These are phyloP conservation scores for Pythium diclinum DNA, from an alignment of 352 stramenopile species.

Conservation along the genomic window DNA sequence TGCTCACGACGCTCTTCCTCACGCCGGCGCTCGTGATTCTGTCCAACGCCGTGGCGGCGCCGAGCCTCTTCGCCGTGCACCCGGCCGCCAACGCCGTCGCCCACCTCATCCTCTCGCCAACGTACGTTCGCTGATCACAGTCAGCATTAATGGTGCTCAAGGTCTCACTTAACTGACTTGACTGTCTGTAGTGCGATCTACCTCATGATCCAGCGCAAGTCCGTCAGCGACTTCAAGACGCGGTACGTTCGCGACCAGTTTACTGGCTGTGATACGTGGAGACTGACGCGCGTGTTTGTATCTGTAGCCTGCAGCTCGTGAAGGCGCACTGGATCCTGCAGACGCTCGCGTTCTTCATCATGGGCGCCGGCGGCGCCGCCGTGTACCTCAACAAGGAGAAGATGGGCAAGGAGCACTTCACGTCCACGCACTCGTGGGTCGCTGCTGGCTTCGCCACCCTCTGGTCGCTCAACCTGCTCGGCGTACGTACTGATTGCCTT, in stretches of 20 bases:
- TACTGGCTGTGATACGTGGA: no score
- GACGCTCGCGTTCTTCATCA: constrained; percentile 42
- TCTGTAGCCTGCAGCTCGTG: constrained; percentile 11
- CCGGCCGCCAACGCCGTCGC: constrained; percentile 58
- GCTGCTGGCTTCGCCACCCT: constrained; percentile 40
- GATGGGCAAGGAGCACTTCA: constrained; percentile 60
- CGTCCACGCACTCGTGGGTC: constrained; percentile 73
- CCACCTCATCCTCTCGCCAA: constrained; percentile 57
- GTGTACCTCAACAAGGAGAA: constrained; percentile 62
- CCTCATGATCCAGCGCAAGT: constrained; percentile 58
- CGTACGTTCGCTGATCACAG: constrained; percentile 26
- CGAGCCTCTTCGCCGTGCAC: constrained; percentile 58
- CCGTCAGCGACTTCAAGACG: constrained; percentile 37
- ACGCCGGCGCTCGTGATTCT: constrained; percentile 50
- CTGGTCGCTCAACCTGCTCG: constrained; percentile 55
- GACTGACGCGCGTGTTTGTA: constrained; percentile 9
- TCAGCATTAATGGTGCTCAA: neutral
- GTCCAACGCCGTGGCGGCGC: constrained; percentile 27
- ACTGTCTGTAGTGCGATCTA: constrained; percentile 42
- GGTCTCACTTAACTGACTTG: neutral
- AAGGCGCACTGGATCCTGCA: constrained; percentile 58
- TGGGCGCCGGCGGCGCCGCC: constrained; percentile 37
- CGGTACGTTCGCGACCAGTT: no score
- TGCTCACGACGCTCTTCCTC: constrained; percentile 49
- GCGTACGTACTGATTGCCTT: constrained; percentile 28